Conservation (phyloP, 108 stramenopile genomes). For the Pseudonitzschia delicatissima region DNA sequence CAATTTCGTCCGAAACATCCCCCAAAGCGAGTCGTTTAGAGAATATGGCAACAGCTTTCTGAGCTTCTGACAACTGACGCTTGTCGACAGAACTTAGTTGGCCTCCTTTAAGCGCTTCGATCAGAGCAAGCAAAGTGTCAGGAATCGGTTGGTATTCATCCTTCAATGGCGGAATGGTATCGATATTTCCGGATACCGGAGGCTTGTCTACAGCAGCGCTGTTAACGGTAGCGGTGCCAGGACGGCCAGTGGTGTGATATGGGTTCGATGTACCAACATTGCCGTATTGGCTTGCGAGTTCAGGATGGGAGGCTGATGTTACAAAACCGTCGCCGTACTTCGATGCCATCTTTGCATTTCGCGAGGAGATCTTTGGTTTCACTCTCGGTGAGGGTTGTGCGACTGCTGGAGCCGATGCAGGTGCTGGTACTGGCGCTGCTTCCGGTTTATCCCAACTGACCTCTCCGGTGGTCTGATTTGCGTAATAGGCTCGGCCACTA, state of each 20-base stretch:
- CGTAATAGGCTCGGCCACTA: constrained; percentile 77
- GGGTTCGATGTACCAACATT: constrained; percentile 90
- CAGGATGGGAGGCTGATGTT: constrained; percentile 81
- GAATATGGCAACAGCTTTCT: constrained; percentile 75
- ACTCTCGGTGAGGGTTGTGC: constrained; percentile 8
- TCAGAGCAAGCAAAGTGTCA: constrained; percentile 50
- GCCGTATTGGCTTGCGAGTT: constrained; percentile 82
- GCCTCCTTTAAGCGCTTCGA: constrained; percentile 42
- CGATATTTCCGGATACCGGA: constrained; percentile 63
- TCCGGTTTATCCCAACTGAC: constrained; percentile 83
- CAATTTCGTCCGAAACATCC: constrained; percentile 55
- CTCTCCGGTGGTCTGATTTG: constrained; percentile 82
- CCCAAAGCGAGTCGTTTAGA: constrained; percentile 69
- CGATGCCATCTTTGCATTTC: constrained; percentile 43
- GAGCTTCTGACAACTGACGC: constrained; percentile 71
- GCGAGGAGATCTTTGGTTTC: constrained; percentile 20
- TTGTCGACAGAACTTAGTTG: constrained; percentile 58
- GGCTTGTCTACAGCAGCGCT: constrained; percentile 33
- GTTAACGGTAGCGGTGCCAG: constrained; percentile 64
- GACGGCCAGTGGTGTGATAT: constrained; percentile 64
- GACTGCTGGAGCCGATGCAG: constrained; percentile 23
- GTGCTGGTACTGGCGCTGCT: constrained; percentile 31
- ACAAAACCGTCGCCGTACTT: constrained; percentile 92
- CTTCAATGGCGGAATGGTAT: constrained; percentile 43
- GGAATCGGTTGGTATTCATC: constrained; percentile 54